Percentiles rank a stretch among this genome's conserved stretches.
Conservation (phyloP, 106 monocot genomes). For the Allium cepa region DNA sequence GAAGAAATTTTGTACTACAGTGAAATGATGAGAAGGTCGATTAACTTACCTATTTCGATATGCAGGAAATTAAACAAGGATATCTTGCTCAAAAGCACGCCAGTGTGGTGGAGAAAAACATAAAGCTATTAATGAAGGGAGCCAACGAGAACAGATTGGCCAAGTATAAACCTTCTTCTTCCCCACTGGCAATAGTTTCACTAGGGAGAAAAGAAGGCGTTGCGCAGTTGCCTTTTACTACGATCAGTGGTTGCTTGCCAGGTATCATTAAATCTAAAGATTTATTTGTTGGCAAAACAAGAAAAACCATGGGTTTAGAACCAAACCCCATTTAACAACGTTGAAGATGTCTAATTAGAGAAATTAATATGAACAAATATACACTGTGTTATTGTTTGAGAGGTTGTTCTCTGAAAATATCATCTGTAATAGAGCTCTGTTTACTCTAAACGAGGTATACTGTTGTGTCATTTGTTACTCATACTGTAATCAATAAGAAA, state of each 20-base stretch:
- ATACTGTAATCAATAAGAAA: too few relatives aligned
- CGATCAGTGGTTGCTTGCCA: conserved; percentile 28
- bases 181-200: conserved; percentile 23
- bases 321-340: not conserved
- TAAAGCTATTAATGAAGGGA: conserved; percentile 42
- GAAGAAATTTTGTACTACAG: too few relatives aligned
- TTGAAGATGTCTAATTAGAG: too few relatives aligned
- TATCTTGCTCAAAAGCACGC: conserved; percentile 50
- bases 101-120: conserved; percentile 37
- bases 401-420: too few relatives aligned
- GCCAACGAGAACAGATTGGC: conserved; percentile 17
- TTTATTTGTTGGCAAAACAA: conserved; percentile 32
- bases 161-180: conserved; percentile 14
- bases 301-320: conserved; percentile 34
- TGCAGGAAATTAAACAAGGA: conserved; percentile 51
- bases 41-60: not conserved
- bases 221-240: conserved; percentile 34
- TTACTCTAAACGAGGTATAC: too few relatives aligned
- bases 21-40: too few relatives aligned
- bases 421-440: too few relatives aligned
- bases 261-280: conserved; percentile 52
- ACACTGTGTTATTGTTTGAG: too few relatives aligned
- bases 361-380: too few relatives aligned
- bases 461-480: too few relatives aligned
- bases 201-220: conserved; percentile 46